phyloP scores from a whole-genome alignment of 352 stramenopile species.

The Phytophthora palmivora region DNA sequence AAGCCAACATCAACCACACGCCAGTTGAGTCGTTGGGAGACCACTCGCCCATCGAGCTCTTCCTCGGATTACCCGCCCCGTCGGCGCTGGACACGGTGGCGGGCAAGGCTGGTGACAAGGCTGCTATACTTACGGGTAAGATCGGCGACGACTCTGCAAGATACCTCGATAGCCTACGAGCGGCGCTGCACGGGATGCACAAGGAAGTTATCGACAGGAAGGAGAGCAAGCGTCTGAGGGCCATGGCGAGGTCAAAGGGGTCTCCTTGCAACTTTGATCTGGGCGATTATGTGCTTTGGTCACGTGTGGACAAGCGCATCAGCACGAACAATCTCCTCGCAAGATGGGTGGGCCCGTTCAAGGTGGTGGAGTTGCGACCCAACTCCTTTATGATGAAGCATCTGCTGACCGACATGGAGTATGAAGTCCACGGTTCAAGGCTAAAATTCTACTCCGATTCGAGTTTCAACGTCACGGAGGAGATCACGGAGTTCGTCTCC shows the following conservation, averaged over 20 bases:
- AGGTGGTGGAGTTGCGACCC: not conserved
- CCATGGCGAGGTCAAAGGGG: not conserved
- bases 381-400: constrained; percentile 14
- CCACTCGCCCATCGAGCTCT: constrained; percentile 4
- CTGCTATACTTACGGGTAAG: not conserved
- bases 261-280: not conserved
- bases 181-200: not conserved
- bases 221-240: not conserved
- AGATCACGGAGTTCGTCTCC: not conserved
- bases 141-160: not conserved
- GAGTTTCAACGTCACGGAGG: not conserved
- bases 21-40: not conserved
- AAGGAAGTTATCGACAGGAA: constrained; percentile 2
- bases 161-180: not conserved
- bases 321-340: constrained; percentile 6
- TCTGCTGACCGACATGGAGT: not conserved
- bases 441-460: constrained; percentile 1
- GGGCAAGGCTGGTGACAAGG: not conserved
- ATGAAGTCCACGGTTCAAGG: constrained; percentile 1
- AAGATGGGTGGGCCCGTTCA: constrained; percentile 8
- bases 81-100: not conserved
- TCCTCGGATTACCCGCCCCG: not conserved
- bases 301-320: constrained; percentile 1
- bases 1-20: constrained; percentile 15
- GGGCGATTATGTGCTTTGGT: constrained; percentile 18